Evolutionary conservation across 768 basidiomycete species (phyloP), one percentile per base, ranked within the genome.

Genomic region (Gloeopeniophorella convolvens): DNA sequence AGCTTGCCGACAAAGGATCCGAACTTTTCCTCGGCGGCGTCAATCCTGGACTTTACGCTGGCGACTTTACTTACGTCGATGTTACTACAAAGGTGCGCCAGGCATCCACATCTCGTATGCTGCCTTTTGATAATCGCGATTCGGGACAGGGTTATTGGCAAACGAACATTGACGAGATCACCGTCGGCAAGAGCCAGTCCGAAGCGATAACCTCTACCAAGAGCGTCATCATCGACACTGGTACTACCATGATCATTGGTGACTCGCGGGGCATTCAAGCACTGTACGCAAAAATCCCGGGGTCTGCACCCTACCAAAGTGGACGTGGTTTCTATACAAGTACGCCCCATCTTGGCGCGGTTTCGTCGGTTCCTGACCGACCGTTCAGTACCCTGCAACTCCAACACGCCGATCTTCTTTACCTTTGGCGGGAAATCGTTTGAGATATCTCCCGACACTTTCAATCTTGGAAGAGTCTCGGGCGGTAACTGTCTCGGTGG

Each of bases 1-100:
- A 75, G 50, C 67, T 80, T 44, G 58, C 71, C 9, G 24, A 65
- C 12, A 60, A 63, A 15, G 69, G 67, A 20, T 24, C 42, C 1
- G 23, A 42, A 26, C 42, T 42, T 12, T 42, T 12, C 42, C 26
- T 42, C 42, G 42, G 42, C 26, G 42, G 42, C 4, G 26, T 15
- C 26, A 41, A 48, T 20, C 10, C 8, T 30, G 13, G 10, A 3
- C 36, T 40, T 4, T 49, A 41, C 39, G 15, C 20, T 2, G 48
- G 39, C 27, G 6, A n/a, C 28, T 42, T 49, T 30, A 42, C 48
- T 13, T 41, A 27, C 39, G 39, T 49, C 28, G 16, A 24, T 8
- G 39, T 48, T 30, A 33, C 27, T 28, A 20, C 4, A 11, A 12
- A 16, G n/a, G 45, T 47, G 32, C 21, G 45, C 4, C 11, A 24